Evolutionary conservation across 768 basidiomycete species (phyloP).

Genomic region (Lactifluus piperatus): DNA sequence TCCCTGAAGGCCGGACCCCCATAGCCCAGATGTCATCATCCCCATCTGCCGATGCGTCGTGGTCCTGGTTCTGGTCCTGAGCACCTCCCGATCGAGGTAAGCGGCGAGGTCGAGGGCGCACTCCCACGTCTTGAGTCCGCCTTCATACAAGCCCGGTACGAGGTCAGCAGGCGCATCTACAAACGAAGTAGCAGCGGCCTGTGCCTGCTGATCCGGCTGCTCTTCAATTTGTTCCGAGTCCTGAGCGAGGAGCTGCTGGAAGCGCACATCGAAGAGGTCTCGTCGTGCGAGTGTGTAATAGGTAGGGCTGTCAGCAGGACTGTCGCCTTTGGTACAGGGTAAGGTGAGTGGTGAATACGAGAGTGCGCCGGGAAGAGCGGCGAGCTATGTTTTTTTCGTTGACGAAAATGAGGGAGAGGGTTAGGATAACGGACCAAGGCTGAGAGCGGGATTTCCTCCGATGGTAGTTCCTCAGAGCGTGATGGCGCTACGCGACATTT

Average conservation of each 20-base stretch:
- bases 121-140: slow-evolving; percentile 97
- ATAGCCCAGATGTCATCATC: not conserved
- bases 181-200: slow-evolving; percentile 39
- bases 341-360: slow-evolving; percentile 71
- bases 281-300: slow-evolving; percentile 49
- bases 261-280: slow-evolving; percentile 94
- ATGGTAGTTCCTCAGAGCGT: not conserved
- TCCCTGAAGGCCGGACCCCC: slow-evolving; percentile 31
- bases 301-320: not conserved
- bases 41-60: too few relatives aligned
- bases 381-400: slow-evolving; percentile 41
- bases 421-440: slow-evolving; percentile 26
- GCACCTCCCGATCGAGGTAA: slow-evolving; percentile 37
- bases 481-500: not conserved
- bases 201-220: too few relatives aligned
- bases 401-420: not conserved
- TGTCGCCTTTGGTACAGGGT: slow-evolving; percentile 26
- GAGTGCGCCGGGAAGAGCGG: slow-evolving; percentile 58
- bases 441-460: slow-evolving; percentile 18
- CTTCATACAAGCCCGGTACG: slow-evolving; percentile 88
- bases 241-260: slow-evolving; percentile 77
- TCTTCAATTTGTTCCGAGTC: slow-evolving; percentile 12
- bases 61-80: slow-evolving; percentile 21
- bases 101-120: slow-evolving; percentile 82
- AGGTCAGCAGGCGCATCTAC: slow-evolving; percentile 86